These are phyloP conservation scores for Sporothrix pseudoabietina DNA, from an alignment of 2,329 filamentous ascomycete genomes.

Conservation along the genomic window DNA sequence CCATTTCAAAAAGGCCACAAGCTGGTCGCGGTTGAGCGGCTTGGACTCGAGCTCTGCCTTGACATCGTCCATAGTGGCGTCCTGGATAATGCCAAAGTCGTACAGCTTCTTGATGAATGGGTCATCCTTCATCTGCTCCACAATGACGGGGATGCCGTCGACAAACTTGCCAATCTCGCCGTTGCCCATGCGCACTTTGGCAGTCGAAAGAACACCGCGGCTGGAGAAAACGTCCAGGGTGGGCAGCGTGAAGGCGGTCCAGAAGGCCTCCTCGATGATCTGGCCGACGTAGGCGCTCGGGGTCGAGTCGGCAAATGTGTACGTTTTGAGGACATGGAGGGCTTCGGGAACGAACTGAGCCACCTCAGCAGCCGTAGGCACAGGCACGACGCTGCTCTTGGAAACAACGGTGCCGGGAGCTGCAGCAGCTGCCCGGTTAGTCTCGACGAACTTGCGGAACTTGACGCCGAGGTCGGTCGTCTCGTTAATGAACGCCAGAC, in stretches of 20 bases:
- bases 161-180: slow-evolving; percentile 72
- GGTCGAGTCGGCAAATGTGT: slow-evolving; percentile 86
- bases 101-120: slow-evolving; percentile 78
- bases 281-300: slow-evolving; percentile 81
- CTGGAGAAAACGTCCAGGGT: slow-evolving; percentile 88
- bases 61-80: slow-evolving; percentile 85
- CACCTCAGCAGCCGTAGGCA: slow-evolving; percentile 60
- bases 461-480: slow-evolving; percentile 74
- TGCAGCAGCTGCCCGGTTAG: slow-evolving; percentile 33
- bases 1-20: slow-evolving; percentile 84
- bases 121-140: slow-evolving; percentile 71
- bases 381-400: slow-evolving; percentile 14
- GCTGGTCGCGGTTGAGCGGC: slow-evolving; percentile 75
- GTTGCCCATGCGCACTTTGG: slow-evolving; percentile 75
- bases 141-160: slow-evolving; percentile 82
- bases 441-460: slow-evolving; percentile 48
- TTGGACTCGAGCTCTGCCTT: slow-evolving; percentile 79
- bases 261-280: slow-evolving; percentile 92
- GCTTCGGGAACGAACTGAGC: slow-evolving; percentile 73
- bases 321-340: slow-evolving; percentile 81
- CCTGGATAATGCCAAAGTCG: slow-evolving; percentile 82
- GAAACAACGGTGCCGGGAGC: neutral
- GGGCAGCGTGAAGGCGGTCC: slow-evolving; percentile 82
- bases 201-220: slow-evolving; percentile 80
- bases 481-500: slow-evolving; percentile 84